These are phyloP conservation scores for Russula virescens DNA, from an alignment of 768 basidiomycete species.

Conservation along the genomic window DNA sequence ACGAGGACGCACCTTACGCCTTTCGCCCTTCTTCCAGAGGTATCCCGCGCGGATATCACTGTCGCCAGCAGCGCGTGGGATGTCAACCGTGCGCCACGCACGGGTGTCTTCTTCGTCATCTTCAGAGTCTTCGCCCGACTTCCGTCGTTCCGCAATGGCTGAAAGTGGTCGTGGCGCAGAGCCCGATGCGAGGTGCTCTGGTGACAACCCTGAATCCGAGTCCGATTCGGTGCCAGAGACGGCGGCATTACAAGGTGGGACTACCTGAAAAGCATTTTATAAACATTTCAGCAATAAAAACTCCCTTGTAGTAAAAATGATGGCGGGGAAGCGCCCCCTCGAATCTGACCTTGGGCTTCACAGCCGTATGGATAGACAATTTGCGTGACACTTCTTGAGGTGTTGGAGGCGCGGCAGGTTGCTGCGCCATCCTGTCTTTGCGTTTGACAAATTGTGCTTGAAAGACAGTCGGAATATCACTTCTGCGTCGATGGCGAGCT, in stretches of 20 bases:
- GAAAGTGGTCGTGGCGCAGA: slow-evolving; percentile 34
- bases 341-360: slow-evolving; percentile 39
- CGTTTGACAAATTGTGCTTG: background rate
- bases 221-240: slow-evolving; percentile 83
- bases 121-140: slow-evolving; percentile 39
- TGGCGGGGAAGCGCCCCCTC: slow-evolving; percentile 5
- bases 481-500: slow-evolving; percentile 3
- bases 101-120: slow-evolving; percentile 78
- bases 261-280: slow-evolving; percentile 25
- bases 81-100: slow-evolving; percentile 55
- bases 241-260: slow-evolving; percentile 29
- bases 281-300: background rate
- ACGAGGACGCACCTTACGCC: slow-evolving; percentile 70
- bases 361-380: slow-evolving; percentile 66
- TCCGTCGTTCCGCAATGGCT: slow-evolving; percentile 71
- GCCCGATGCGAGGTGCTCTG: slow-evolving; percentile 35
- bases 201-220: slow-evolving; percentile 64
- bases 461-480: background rate
- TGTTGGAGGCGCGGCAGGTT: slow-evolving; percentile 59
- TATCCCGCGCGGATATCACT: slow-evolving; percentile 87
- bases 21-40: slow-evolving; percentile 96
- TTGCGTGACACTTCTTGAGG: slow-evolving; percentile 85
- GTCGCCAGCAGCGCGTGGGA: slow-evolving; percentile 48
- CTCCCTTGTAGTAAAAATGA: background rate
- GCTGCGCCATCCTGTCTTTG: slow-evolving; percentile 11